Conservation (phyloP, 2,329 filamentous ascomycete species). For the Mariannaea elegans region DNA sequence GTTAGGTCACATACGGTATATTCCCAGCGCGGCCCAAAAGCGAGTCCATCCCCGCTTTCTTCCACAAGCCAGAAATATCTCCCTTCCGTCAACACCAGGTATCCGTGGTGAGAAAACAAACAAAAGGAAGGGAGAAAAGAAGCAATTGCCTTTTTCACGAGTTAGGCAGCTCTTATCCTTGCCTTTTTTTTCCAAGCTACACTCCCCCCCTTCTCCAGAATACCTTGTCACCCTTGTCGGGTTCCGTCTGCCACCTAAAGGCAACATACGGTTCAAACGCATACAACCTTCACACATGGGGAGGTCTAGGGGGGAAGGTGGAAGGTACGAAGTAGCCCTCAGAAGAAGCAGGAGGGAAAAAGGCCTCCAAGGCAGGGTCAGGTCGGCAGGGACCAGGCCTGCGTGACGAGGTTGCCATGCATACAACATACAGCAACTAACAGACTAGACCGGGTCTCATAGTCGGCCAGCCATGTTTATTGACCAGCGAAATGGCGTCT, state of each 20-base stretch:
- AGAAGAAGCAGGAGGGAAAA: neutral
- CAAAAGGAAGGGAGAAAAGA: neutral
- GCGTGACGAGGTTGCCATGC: conserved; percentile 22
- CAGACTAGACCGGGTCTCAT: conserved; percentile 27
- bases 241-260: neutral
- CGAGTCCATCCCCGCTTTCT: conserved; percentile 11
- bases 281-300: neutral
- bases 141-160: neutral
- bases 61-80: neutral
- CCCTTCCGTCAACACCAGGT: neutral
- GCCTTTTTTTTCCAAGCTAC: neutral
- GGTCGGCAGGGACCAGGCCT: neutral
- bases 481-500: conserved; percentile 36
- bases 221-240: neutral
- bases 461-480: conserved; percentile 39
- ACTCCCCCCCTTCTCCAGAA: neutral
- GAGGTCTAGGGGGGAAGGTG: neutral
- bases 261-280: neutral
- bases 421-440: conserved; percentile 20
- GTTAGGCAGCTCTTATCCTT: neutral
- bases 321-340: neutral
- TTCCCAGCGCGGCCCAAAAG: conserved; percentile 4
- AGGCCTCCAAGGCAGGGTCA: neutral
- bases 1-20: conserved; percentile 21
- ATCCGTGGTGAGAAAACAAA: neutral